Base-by-base conservation (phyloP, 805 yeast species). In the Diddensiella caesifluorescens region DNA sequence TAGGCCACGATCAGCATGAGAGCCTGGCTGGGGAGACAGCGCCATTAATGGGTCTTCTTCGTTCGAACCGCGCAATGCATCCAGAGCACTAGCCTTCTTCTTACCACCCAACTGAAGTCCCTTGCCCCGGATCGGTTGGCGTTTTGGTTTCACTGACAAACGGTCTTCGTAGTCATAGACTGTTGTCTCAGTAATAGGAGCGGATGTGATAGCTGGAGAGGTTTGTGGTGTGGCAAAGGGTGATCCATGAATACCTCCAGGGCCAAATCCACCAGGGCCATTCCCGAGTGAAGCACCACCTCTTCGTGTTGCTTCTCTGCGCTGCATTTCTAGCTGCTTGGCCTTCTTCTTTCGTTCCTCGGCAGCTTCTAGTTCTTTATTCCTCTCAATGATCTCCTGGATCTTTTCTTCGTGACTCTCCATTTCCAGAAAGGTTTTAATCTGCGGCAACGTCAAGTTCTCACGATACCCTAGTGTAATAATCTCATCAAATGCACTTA, bases 361-460 rank as follows among this genome's bases (percentile, higher is more conserved):
- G 42, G 86, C 80, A 30, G 98, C 98, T 65, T 90, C 98, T 56
- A 85, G 69, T 67, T 92, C 98, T 68, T 92, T 92, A 70, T 92
- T 92, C 63, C 89, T 80, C 67, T 87, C 97, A 56, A 92, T 92
- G 61, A 92, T 89, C 62, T 92, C 97, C 70, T 92, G 97, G 59
- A 94, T 90, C 71, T 86, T 90, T 68, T 92, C 99, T 67, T 92
- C 98, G 62, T 92, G 97, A 30, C 95, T 84, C 66, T 92, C 97
- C 97, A 92, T 90, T 60, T 87, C 90, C 68, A 92, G 70, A 65
- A 85, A 90, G 9, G 94, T 85, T 62, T 77, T 79, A 50, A 92
- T 83, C 68, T 92, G 97, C 46, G 79, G 63, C 50, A 82, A 62
- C 0, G 92, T 77, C 51, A 90, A 68, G 63, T 87, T 83, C 63